Percentiles rank a stretch among this genome's conserved stretches.
Evolutionary conservation across 306 rosid genomes (phyloP).

Genomic region (Datisca glomerata): DNA sequence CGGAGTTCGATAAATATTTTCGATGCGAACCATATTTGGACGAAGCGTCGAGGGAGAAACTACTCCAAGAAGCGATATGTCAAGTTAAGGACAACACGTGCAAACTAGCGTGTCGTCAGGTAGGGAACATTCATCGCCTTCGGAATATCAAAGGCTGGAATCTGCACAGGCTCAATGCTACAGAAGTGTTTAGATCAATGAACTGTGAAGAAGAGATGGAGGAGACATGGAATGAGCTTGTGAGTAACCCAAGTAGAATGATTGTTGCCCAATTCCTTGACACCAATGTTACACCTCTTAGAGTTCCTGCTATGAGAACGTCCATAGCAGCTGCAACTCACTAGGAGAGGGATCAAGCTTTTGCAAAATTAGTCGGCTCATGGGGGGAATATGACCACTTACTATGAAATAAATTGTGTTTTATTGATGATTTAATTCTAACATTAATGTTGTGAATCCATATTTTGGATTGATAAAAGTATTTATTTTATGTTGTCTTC

Average conservation of each 20-base stretch:
- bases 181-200: conserved; percentile 45
- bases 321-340: too few species aligned
- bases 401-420: too few species aligned
- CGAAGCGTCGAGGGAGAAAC: conserved; percentile 10
- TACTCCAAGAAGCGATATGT: conserved; percentile 30
- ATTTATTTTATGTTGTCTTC: too few species aligned
- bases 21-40: conserved; percentile 19
- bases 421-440: too few species aligned
- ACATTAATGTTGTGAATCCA: too few species aligned
- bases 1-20: conserved; percentile 61
- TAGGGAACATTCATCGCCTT: conserved; percentile 46
- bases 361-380: too few species aligned
- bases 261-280: conserved; percentile 38
- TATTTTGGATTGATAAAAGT: too few species aligned
- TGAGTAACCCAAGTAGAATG: conserved; percentile 34
- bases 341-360: too few species aligned
- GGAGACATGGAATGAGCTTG: conserved; percentile 49
- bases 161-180: conserved; percentile 52
- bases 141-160: conserved; percentile 49
- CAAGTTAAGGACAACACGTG: conserved; percentile 47
- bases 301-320: too few species aligned
- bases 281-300: too few species aligned
- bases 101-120: conserved; percentile 45
- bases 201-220: conserved; percentile 40
- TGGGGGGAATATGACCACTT: too few species aligned